Base-by-base conservation (phyloP, 2,329 filamentous ascomycete genomes). In the Penicillium brevicompactum region DNA sequence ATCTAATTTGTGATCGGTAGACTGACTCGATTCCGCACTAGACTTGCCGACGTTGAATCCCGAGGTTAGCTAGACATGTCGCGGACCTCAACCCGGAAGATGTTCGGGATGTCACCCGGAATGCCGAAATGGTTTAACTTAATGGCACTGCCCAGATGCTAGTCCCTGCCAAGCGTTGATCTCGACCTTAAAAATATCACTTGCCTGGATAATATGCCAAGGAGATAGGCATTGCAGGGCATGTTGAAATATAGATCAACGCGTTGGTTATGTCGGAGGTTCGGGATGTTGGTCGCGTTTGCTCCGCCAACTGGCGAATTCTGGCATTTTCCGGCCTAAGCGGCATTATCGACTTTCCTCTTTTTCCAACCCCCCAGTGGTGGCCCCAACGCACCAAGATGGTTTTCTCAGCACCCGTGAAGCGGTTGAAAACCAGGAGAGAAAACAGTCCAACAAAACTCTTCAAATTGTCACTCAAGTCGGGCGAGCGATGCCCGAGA, bases 401-500 rank as follows among this genome's bases (percentile, higher is more conserved):
- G 18, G 18, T 10, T 7, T 41, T 6, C 21, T 21, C 10, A 10
- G 38, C n/a, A 2, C 10, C 9, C n/a, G 7, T 10, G 18, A 9
- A 41, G n/a, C 6, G 34, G 34, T 37, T 21, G n/a, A 41, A 41
- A 41, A 13, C 32, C 10, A 34, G 4, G 5, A 11, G 9, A 14
- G 32, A 34, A 13, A 34, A 3, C 32, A 34, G 32, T 11, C 11
- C 8, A 11, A 34, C 1, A 11, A 14, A 34, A 13, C 7, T 14
- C 10, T 34, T 34, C 32, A 34, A 41, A 21, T 18, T 18, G 16
- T 3, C n/a, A 16, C 9, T 34, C 32, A 24, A 6, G 31, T 61
- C 58, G 62, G 63, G 58, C 31, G 21, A 66, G 49, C 32, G 37
- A 38, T 42, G 37, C 21, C 61, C 64, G 63, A 66, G 41, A 7